Base-by-base conservation (phyloP, 805 yeast genomes). In the Wickerhamomyces chaumierensis region DNA sequence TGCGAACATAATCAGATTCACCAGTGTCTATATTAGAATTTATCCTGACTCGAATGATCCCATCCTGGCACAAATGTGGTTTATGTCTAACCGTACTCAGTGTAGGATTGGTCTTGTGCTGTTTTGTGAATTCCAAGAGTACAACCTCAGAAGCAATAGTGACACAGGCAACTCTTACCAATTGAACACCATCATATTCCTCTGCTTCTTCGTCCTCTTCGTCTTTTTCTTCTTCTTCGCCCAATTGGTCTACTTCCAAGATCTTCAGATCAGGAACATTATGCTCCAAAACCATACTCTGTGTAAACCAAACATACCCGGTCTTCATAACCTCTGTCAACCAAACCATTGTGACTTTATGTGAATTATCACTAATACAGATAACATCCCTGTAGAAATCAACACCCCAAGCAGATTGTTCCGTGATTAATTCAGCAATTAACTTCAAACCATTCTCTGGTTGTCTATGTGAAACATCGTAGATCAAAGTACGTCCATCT, bases 371-470 rank as follows among this genome's bases (percentile, higher is more conserved):
- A 1, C 81, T 69, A 0, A 68, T 65, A 0, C 61, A 71, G 13
- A 78, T 43, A 33, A 71, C 39, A 39, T 62, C 51, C 29, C 54
- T 49, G n/a, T 55, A 45, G 31, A 69, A 55, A 48, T 75, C 82
- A 16, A 75, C 47, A 0, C 84, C 83, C 87, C 87, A 80, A 2
- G 69, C 73, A 1, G 81, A 73, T 2, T 69, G 56, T 5, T 58
- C 58, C 35, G 40, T 28, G 13, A 35, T 38, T 6, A 69, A 46
- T 25, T 55, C 58, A 3, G 69, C 39, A 19, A 47, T 49, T 28
- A 56, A 48, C 17, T 52, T 60, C 2, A 64, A 52, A 5, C n/a
- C n/a, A n/a, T 47, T 42, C 2, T 58, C 39, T 23, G 46, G 46
- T 11, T 52, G n/a, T n/a, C n/a, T n/a, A n/a, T n/a, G 38, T 8